These are phyloP conservation scores for Coemansia sp. DNA, from an alignment of 192 early-diverging fungal species.

Conservation along the genomic window DNA sequence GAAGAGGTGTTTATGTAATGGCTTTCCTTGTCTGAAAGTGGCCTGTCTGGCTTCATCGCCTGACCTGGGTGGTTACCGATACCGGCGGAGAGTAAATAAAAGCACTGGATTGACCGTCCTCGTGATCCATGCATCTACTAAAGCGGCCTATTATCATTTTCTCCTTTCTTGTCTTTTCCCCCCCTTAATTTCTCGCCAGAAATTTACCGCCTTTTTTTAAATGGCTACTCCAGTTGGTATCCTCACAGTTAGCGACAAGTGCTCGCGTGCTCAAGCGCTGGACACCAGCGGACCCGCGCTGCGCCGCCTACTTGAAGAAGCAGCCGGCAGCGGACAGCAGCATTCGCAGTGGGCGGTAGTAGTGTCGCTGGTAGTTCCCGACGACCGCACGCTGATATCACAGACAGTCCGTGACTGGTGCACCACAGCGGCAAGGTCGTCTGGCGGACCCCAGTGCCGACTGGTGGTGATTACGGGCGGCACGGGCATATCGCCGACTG, in stretches of 20 bases:
- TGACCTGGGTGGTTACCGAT: too few species aligned
- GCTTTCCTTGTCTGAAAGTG: too few species aligned
- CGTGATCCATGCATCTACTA: too few species aligned
- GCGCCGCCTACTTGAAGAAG: slow-evolving; percentile 6
- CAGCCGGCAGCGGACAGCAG: background rate
- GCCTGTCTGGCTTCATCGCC: too few species aligned
- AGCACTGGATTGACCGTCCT: too few species aligned
- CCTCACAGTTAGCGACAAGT: slow-evolving; percentile 65
- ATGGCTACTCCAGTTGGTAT: slow-evolving; percentile 30
- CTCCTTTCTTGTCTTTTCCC: too few species aligned
- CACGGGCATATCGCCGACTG: slow-evolving; percentile 85
- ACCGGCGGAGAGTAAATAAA: too few species aligned
- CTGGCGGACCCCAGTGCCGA: slow-evolving; percentile 42
- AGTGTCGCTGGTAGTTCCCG: slow-evolving; percentile 47
- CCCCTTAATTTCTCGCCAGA: background rate
- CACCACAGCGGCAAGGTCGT: slow-evolving; percentile 3
- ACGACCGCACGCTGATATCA: slow-evolving; percentile 57
- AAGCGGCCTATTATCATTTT: background rate
- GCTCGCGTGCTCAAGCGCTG: slow-evolving; percentile 43
- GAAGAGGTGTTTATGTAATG: too few species aligned
- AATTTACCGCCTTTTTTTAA: background rate
- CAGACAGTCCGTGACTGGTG: slow-evolving; percentile 54
- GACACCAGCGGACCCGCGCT: slow-evolving; percentile 70
- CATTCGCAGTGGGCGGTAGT: slow-evolving; percentile 45
- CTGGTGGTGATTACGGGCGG: slow-evolving; percentile 86